These are phyloP conservation scores for Zelonia costaricensis DNA, from an alignment of 208 protist genomes.

Conservation along the genomic window DNA sequence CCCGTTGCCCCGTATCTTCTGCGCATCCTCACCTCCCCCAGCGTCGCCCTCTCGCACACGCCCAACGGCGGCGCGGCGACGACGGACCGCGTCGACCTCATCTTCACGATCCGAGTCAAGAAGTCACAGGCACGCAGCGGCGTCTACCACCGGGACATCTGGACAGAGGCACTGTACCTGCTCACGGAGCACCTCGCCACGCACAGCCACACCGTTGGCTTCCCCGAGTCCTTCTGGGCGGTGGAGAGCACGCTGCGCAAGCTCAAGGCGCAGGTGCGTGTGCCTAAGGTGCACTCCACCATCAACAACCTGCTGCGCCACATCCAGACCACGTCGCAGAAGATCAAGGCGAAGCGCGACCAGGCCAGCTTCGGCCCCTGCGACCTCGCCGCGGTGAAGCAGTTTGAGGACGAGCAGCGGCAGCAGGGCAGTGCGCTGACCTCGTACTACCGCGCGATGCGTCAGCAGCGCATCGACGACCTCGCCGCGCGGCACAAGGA, in stretches of 20 bases:
- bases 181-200: slow-evolving; percentile 88
- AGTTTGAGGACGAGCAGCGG: slow-evolving; percentile 77
- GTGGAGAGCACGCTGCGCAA: slow-evolving; percentile 87
- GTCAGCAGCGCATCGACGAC: slow-evolving; percentile 76
- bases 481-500: slow-evolving; percentile 71
- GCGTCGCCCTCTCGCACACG: slow-evolving; percentile 57
- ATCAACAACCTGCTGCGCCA: slow-evolving; percentile 77
- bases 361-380: slow-evolving; percentile 79
- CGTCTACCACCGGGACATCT: slow-evolving; percentile 75
- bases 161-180: slow-evolving; percentile 84
- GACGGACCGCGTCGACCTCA: slow-evolving; percentile 66
- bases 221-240: slow-evolving; percentile 93
- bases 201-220: slow-evolving; percentile 88
- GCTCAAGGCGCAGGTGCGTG: slow-evolving; percentile 79
- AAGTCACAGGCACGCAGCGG: slow-evolving; percentile 79
- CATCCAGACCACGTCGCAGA: slow-evolving; percentile 68
- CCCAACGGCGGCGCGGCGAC: slow-evolving; percentile 33
- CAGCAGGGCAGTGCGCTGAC: slow-evolving; percentile 54
- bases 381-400: slow-evolving; percentile 77
- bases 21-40: slow-evolving; percentile 90
- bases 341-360: slow-evolving; percentile 71
- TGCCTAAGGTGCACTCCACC: slow-evolving; percentile 78
- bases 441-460: slow-evolving; percentile 67
- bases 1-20: slow-evolving; percentile 93
- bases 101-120: slow-evolving; percentile 91